Conservation (phyloP, 2,329 filamentous ascomycete genomes). For the Aspergillus ochraceoroseus region DNA sequence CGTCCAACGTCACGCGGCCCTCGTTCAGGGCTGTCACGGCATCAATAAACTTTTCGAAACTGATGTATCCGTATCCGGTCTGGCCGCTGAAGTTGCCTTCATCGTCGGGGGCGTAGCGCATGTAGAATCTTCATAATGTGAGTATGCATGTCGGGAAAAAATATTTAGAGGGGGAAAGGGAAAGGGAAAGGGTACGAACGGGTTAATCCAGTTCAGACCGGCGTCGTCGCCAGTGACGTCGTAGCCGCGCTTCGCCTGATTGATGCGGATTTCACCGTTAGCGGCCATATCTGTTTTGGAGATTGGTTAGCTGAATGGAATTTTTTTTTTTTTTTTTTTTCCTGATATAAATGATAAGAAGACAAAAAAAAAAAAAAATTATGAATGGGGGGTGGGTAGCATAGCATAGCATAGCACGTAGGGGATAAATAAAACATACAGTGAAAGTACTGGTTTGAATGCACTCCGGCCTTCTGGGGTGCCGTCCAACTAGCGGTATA, state of each 20-base stretch:
- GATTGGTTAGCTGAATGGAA: too few relatives aligned
- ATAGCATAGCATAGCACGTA: too few relatives aligned
- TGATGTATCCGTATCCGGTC: conserved; percentile 87
- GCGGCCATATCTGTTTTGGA: conserved; percentile 76
- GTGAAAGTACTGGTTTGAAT: conserved; percentile 96
- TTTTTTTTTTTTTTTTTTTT: conserved; percentile 16
- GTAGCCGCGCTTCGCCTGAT: conserved; percentile 92
- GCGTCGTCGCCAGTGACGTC: conserved; percentile 80
- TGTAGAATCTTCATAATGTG: conserved; percentile 61
- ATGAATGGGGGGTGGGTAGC: too few relatives aligned
- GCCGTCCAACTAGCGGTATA: conserved; percentile 96
- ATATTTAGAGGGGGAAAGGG: neutral
- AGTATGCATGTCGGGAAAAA: neutral
- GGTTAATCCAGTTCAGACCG: conserved; percentile 79
- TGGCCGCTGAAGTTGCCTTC: conserved; percentile 92
- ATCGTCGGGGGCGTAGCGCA: conserved; percentile 90
- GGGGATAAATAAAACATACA: too few relatives aligned
- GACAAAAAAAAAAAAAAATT: neutral
- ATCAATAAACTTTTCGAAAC: conserved; percentile 93
- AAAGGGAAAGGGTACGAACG: conserved; percentile 45
- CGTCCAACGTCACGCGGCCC: conserved; percentile 64
- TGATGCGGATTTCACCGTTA: conserved; percentile 78
- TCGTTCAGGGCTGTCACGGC: conserved; percentile 74
- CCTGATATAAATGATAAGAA: neutral
- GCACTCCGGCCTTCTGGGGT: conserved; percentile 86